Conservation (phyloP, 768 basidiomycete species). For the Lepiota subincarnata region DNA sequence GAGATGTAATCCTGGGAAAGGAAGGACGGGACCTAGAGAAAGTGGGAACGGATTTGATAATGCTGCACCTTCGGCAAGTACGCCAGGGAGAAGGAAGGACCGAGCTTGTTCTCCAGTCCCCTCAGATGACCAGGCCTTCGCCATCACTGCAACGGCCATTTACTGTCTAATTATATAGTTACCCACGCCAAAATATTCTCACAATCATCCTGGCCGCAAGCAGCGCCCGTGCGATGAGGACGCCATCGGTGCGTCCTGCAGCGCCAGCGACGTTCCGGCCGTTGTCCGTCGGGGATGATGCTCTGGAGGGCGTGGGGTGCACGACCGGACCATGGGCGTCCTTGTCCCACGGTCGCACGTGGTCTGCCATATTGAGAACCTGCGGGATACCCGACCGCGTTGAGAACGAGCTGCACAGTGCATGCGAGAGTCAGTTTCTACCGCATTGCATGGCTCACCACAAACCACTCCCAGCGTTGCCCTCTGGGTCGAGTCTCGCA, state of each 20-base stretch:
- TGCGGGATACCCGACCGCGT: not conserved
- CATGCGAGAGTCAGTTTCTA: not conserved
- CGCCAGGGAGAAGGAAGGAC: not conserved
- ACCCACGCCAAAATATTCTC: too few relatives aligned
- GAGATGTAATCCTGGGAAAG: constrained; percentile 3
- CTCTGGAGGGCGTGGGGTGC: too few relatives aligned
- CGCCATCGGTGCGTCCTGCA: too few relatives aligned
- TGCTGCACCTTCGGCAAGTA: not conserved
- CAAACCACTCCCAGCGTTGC: constrained; percentile 36
- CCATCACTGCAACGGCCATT: too few relatives aligned
- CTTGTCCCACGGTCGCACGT: not conserved
- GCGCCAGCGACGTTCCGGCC: too few relatives aligned
- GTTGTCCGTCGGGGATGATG: too few relatives aligned
- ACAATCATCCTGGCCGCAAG: too few relatives aligned
- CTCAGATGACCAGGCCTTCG: too few relatives aligned
- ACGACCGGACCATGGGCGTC: too few relatives aligned
- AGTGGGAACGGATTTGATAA: not conserved
- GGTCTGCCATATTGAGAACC: constrained; percentile 2
- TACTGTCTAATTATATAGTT: too few relatives aligned
- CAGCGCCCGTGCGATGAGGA: too few relatives aligned
- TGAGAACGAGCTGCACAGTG: not conserved
- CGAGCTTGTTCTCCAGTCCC: too few relatives aligned
- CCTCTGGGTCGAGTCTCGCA: constrained; percentile 18
- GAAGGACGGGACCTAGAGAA: not conserved
- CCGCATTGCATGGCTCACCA: constrained; percentile 22